Evolutionary conservation across 2,329 filamentous ascomycete species (phyloP).

Genomic region (Epichloe sp.): DNA sequence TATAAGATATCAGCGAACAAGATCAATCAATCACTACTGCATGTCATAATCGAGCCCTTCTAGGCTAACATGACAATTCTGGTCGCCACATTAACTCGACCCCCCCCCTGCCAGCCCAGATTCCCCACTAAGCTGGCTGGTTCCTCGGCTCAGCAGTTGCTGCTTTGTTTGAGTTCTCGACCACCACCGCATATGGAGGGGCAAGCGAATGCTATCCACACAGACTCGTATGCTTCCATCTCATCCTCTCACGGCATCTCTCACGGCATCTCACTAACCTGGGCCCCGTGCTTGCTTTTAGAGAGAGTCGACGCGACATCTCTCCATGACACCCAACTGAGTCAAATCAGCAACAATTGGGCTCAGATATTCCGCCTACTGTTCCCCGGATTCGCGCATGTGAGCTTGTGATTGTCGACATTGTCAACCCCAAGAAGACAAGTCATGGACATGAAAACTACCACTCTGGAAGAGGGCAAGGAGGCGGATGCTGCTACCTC

Average conservation of each 20-base stretch:
- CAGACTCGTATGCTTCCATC: background rate
- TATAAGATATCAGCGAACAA: too few relatives aligned
- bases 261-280: background rate
- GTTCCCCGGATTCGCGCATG: slow-evolving; percentile 6
- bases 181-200: slow-evolving; percentile 2
- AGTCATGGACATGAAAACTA: slow-evolving; percentile 10
- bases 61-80: too few relatives aligned
- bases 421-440: background rate
- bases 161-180: background rate
- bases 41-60: too few relatives aligned
- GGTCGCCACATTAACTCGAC: too few relatives aligned
- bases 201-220: background rate
- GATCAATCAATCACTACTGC: too few relatives aligned
- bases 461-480: slow-evolving; percentile 11
- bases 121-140: background rate
- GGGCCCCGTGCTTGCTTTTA: background rate
- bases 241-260: background rate
- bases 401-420: slow-evolving; percentile 8
- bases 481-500: slow-evolving; percentile 12
- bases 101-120: too few relatives aligned
- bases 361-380: background rate
- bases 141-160: slow-evolving; percentile 6
- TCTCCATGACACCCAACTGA: background rate
- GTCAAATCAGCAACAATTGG: background rate
- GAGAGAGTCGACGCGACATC: background rate